phyloP scores from a whole-genome alignment of 1,139 yeast genomes.

The Meyerozyma smithsonii region DNA sequence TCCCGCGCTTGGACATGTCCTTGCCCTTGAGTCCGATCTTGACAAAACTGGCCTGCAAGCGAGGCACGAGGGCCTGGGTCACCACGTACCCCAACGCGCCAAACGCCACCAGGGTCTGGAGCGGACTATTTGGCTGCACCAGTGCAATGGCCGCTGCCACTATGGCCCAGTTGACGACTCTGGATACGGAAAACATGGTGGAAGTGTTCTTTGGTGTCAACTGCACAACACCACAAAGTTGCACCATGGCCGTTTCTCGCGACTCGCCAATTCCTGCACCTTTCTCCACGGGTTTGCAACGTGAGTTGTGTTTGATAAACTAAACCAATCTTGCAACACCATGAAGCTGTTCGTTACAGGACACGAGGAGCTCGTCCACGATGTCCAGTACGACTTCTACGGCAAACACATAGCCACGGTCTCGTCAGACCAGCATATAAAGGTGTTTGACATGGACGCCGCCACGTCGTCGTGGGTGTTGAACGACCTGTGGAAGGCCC shows the following conservation, averaged over 20 bases:
- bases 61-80: constrained; percentile 62
- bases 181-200: not conserved
- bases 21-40: constrained; percentile 78
- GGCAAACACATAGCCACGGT: constrained; percentile 90
- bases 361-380: constrained; percentile 88
- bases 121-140: constrained; percentile 19
- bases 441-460: constrained; percentile 72
- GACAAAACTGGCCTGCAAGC: constrained; percentile 60
- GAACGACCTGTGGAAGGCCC: constrained; percentile 92
- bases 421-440: constrained; percentile 87
- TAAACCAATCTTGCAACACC: not conserved
- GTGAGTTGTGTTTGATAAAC: not conserved
- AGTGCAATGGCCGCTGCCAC: not conserved
- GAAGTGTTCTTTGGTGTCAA: not conserved
- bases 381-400: constrained; percentile 82
- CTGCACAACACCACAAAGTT: too few relatives aligned
- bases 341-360: constrained; percentile 77
- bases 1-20: constrained; percentile 70
- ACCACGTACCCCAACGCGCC: constrained; percentile 60
- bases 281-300: too few relatives aligned
- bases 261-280: too few relatives aligned
- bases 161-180: not conserved
- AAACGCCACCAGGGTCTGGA: constrained; percentile 58
- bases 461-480: constrained; percentile 62
- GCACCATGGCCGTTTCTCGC: too few relatives aligned